These are phyloP conservation scores for Pseudogymnoascus sp. DNA, from an alignment of 2,329 filamentous ascomycete species.

Conservation along the genomic window DNA sequence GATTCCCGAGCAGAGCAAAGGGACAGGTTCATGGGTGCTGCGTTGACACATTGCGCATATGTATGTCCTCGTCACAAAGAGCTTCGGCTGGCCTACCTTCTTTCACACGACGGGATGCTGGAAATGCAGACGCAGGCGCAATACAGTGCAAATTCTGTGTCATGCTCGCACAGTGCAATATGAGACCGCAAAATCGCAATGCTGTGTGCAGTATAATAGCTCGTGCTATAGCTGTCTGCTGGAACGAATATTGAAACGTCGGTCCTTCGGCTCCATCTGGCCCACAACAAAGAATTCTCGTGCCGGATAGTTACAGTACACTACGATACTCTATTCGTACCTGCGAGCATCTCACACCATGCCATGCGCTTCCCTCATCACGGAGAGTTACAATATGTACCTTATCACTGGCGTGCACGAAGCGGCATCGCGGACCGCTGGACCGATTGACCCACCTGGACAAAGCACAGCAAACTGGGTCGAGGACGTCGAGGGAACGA, in stretches of 20 bases:
- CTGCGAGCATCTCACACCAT: not conserved
- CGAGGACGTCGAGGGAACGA: not conserved
- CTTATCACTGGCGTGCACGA: conserved; percentile 1
- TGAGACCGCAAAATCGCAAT: not conserved
- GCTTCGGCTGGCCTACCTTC: not conserved
- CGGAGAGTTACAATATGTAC: not conserved
- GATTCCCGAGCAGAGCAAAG: not conserved
- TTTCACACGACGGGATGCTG: not conserved
- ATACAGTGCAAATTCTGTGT: not conserved
- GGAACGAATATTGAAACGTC: not conserved
- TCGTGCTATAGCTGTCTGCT: not conserved
- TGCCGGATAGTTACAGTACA: not conserved
- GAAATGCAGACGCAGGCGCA: not conserved
- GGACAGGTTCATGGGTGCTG: not conserved
- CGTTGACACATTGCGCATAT: conserved; percentile 6
- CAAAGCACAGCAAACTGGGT: not conserved
- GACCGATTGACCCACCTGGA: not conserved
- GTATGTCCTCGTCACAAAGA: not conserved
- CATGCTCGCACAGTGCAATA: not conserved
- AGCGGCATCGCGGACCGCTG: not conserved
- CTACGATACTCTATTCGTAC: not conserved
- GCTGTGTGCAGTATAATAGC: not conserved
- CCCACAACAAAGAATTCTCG: not conserved
- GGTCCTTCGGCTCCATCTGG: not conserved
- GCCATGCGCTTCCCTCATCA: not conserved